These are phyloP conservation scores for Ogataea minuta DNA, from an alignment of 805 yeast species.

Conservation along the genomic window DNA sequence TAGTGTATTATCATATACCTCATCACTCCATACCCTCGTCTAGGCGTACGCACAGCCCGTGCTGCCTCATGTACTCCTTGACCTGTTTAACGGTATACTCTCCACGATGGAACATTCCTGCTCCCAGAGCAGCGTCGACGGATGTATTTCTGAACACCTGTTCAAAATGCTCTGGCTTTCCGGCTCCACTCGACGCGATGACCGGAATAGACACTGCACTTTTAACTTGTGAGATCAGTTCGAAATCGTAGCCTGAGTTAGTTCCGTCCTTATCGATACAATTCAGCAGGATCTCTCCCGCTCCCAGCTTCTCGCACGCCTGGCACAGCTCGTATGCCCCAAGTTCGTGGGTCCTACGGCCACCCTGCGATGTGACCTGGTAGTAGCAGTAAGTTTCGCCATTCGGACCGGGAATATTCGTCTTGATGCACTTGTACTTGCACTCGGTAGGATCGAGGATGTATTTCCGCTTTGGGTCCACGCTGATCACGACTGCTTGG, in stretches of 20 bases:
- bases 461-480: conserved; percentile 92
- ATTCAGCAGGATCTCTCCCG: conserved; percentile 90
- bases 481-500: conserved; percentile 97
- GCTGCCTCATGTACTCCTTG: conserved; percentile 57
- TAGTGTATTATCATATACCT: conserved; percentile 1
- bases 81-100: conserved; percentile 88
- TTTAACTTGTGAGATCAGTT: conserved; percentile 77
- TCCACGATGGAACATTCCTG: conserved; percentile 97
- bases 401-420: conserved; percentile 73
- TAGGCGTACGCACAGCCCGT: conserved; percentile 73
- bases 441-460: conserved; percentile 61
- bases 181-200: conserved; percentile 98
- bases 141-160: conserved; percentile 80
- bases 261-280: conserved; percentile 98
- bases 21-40: conserved; percentile 35
- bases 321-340: conserved; percentile 88
- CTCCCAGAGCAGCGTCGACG: conserved; percentile 97
- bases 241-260: conserved; percentile 90
- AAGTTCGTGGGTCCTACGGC: conserved; percentile 80
- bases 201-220: conserved; percentile 81
- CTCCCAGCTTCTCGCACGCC: conserved; percentile 92
- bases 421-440: conserved; percentile 60
- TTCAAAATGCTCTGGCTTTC: conserved; percentile 84
- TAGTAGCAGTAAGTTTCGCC: conserved; percentile 91
- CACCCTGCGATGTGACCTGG: conserved; percentile 95